A percentile compares a stretch with the other conserved stretches of the same genome.
These are phyloP conservation scores for Peronosclerospora sorghi DNA, from an alignment of 352 stramenopile genomes.

Conservation along the genomic window DNA sequence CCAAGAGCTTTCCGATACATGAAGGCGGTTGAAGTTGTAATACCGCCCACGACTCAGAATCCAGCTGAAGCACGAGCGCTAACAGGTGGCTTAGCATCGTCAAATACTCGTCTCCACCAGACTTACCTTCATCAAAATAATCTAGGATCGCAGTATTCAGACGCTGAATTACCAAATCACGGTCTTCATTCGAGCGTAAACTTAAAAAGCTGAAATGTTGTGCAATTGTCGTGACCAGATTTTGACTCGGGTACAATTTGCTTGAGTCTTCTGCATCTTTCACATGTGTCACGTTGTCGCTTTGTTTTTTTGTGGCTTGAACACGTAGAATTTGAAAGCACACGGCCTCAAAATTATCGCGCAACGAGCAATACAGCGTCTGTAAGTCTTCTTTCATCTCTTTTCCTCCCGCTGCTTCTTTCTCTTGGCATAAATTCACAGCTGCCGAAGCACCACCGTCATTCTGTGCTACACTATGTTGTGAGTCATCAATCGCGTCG, in stretches of 20 bases:
- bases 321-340: slow-evolving; percentile 57
- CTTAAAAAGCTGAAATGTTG: slow-evolving; percentile 59
- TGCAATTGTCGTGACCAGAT: slow-evolving; percentile 47
- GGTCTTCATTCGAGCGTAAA: slow-evolving; percentile 44
- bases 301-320: slow-evolving; percentile 21
- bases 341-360: slow-evolving; percentile 45
- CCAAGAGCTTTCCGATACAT: slow-evolving; percentile 39
- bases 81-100: slow-evolving; percentile 56
- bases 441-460: slow-evolving; percentile 9
- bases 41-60: slow-evolving; percentile 26
- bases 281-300: slow-evolving; percentile 1
- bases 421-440: slow-evolving; percentile 3
- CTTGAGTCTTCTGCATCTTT: slow-evolving; percentile 3
- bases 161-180: slow-evolving; percentile 35
- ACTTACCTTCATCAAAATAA: slow-evolving; percentile 22
- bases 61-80: slow-evolving; percentile 55
- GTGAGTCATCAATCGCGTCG: slow-evolving; percentile 13
- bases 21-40: slow-evolving; percentile 31
- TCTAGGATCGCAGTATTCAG: slow-evolving; percentile 39
- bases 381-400: slow-evolving; percentile 38
- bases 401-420: slow-evolving; percentile 29
- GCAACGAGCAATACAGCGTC: slow-evolving; percentile 35
- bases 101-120: slow-evolving; percentile 25
- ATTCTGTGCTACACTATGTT: slow-evolving; percentile 7
- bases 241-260: slow-evolving; percentile 27